Percentiles rank a stretch among this genome's conserved stretches.
Conservation (phyloP, 1,284 basidiomycete genomes). For the Pulveroboletus sp. region DNA sequence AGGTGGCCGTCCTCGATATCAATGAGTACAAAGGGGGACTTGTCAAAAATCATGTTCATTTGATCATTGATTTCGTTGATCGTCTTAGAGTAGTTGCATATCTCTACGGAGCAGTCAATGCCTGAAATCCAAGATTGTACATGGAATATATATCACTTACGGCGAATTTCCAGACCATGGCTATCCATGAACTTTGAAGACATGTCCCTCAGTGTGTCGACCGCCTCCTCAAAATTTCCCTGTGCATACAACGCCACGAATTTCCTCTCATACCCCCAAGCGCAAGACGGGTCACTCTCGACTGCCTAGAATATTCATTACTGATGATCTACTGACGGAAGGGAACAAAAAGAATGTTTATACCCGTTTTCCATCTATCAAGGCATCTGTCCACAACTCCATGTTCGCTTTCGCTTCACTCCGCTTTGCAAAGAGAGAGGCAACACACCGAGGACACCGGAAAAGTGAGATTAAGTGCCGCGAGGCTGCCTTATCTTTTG, state of each 20-base stretch:
- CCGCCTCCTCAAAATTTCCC: background rate
- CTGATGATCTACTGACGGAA: too few relatives aligned
- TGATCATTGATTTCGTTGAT: background rate
- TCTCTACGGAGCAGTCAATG: too few relatives aligned
- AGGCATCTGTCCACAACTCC: background rate
- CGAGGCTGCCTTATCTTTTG: too few relatives aligned
- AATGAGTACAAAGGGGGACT: conserved; percentile 10
- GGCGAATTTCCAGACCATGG: background rate
- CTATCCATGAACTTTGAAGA: background rate
- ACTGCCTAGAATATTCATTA: conserved; percentile 7
- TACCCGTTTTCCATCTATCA: conserved; percentile 1
- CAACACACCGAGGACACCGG: too few relatives aligned
- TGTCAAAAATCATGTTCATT: background rate
- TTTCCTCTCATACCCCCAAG: conserved; percentile 11
- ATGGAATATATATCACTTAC: too few relatives aligned
- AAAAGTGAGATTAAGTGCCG: too few relatives aligned
- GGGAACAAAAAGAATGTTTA: too few relatives aligned
- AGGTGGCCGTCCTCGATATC: conserved; percentile 3
- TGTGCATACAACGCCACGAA: background rate
- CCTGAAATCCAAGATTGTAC: too few relatives aligned
- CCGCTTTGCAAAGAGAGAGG: conserved; percentile 4
- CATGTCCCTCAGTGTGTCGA: background rate
- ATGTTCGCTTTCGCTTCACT: background rate
- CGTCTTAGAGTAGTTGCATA: background rate
- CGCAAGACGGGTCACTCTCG: background rate